These are phyloP conservation scores for Penicillium ucsense DNA, from an alignment of 495 filamentous ascomycete genomes.

Conservation along the genomic window DNA sequence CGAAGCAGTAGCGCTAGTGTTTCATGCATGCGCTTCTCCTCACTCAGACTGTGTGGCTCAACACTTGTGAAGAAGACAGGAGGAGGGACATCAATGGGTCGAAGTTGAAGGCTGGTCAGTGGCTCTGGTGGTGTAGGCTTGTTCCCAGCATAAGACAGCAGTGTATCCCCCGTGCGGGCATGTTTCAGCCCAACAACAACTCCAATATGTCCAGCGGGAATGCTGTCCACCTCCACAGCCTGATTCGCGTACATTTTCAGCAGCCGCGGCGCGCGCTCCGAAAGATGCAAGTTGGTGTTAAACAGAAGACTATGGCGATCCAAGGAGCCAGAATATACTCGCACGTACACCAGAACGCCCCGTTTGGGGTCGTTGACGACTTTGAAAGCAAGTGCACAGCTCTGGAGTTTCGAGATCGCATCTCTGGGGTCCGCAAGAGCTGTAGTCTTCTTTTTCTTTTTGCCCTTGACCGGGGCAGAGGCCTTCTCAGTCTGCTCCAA, in stretches of 20 bases:
- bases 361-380: conserved; percentile 81
- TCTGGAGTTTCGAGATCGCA: conserved; percentile 56
- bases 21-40: conserved; percentile 69
- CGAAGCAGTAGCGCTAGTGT: conserved; percentile 66
- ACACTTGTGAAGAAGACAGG: conserved; percentile 93
- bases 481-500: conserved; percentile 29
- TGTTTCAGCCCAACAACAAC: conserved; percentile 86
- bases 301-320: conserved; percentile 63
- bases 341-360: conserved; percentile 83
- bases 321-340: conserved; percentile 81
- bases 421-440: conserved; percentile 34
- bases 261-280: conserved; percentile 71
- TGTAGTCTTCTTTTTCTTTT: conserved; percentile 30
- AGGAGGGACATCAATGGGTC: conserved; percentile 81
- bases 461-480: conserved; percentile 28
- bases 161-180: conserved; percentile 85
- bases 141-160: conserved; percentile 61
- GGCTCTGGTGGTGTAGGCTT: conserved; percentile 57
- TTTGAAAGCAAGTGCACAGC: conserved; percentile 90
- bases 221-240: conserved; percentile 70
- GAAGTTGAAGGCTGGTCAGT: conserved; percentile 67
- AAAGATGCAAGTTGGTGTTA: conserved; percentile 79
- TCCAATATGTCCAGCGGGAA: conserved; percentile 86
- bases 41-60: conserved; percentile 69
- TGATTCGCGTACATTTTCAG: conserved; percentile 89